Evolutionary conservation across 169 alveolate genomes (phyloP).

Genomic region (Perkinsus olseni): DNA sequence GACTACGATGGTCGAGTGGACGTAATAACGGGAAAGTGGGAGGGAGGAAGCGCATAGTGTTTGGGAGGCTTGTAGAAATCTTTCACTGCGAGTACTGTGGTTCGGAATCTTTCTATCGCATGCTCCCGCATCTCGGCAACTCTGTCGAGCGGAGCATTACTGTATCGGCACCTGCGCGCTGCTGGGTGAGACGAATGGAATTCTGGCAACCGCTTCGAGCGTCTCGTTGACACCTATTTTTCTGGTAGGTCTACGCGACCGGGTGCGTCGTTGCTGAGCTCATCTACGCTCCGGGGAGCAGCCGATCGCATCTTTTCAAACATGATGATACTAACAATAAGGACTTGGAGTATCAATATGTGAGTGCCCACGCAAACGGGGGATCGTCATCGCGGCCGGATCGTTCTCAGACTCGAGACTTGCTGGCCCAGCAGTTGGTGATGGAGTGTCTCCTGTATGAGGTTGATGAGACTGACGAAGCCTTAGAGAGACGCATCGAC

Average conservation of each 20-base stretch:
- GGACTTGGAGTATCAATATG: neutral
- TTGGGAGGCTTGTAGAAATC: too few species aligned
- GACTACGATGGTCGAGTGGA: neutral
- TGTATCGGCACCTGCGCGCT: too few species aligned
- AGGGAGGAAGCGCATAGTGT: neutral
- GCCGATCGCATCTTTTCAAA: neutral
- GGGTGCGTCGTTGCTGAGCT: neutral
- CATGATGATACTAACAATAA: neutral
- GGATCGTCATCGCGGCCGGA: neutral
- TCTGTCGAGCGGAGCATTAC: too few species aligned
- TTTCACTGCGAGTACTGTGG: too few species aligned
- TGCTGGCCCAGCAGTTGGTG: neutral
- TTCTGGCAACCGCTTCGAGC: too few species aligned
- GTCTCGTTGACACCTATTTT: neutral
- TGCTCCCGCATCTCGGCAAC: too few species aligned
- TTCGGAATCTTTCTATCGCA: too few species aligned
- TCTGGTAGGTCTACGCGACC: neutral
- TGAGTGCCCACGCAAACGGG: neutral
- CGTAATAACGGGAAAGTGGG: neutral
- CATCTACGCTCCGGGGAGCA: neutral
- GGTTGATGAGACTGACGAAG: neutral
- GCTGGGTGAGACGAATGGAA: too few species aligned
- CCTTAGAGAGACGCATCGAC: neutral
- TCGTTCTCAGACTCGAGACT: neutral
- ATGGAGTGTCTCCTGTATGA: neutral